Percentiles rank a stretch among this genome's conserved stretches.
These are phyloP conservation scores for Dictyostelium firmibasis DNA, from an alignment of 78 protist species.

Conservation along the genomic window DNA sequence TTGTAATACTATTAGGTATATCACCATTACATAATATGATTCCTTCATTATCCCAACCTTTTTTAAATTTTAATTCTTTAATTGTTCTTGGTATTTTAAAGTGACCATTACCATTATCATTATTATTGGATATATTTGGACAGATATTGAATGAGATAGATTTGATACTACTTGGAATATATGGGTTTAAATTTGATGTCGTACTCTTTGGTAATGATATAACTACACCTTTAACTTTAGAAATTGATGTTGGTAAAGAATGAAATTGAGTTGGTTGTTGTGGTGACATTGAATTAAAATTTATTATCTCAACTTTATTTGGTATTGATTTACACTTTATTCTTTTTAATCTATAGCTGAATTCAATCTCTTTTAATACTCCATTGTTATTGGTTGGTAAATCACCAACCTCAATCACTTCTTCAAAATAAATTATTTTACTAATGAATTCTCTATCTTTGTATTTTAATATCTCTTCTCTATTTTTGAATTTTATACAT, in stretches of 20 bases:
- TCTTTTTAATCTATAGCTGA: not conserved
- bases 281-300: not conserved
- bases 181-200: not conserved
- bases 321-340: not conserved
- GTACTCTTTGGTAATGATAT: not conserved
- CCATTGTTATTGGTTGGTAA: not conserved
- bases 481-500: not conserved
- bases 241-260: not conserved
- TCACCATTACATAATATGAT: not conserved
- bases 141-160: not conserved
- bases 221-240: not conserved
- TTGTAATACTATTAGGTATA: not conserved
- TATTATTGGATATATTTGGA: not conserved
- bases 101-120: not conserved
- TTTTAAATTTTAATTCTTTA: not conserved
- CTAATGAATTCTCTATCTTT: not conserved
- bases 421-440: not conserved
- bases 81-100: not conserved
- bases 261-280: not conserved
- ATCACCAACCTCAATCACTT: not conserved
- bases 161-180: not conserved
- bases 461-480: not conserved
- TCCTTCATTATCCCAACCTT: not conserved
- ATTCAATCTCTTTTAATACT: not conserved
- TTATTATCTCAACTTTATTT: not conserved